Percentiles rank a stretch among this genome's conserved stretches.
These are phyloP conservation scores for Tolypocladium tundrense DNA, from an alignment of 2,329 filamentous ascomycete genomes.

Conservation along the genomic window DNA sequence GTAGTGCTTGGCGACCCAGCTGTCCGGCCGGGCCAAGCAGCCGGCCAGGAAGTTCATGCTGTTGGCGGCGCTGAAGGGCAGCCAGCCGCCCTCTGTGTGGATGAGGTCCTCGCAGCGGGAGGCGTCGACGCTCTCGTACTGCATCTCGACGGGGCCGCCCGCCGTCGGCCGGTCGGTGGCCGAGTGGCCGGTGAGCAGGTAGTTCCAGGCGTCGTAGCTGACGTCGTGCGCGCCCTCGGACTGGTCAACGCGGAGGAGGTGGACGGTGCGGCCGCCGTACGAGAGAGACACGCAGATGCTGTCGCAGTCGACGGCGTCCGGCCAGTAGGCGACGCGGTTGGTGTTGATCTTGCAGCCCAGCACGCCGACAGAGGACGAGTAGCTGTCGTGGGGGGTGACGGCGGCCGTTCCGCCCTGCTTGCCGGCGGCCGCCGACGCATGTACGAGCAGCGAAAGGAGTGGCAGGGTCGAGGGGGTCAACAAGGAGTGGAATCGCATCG, in stretches of 20 bases:
- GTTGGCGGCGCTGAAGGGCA: constrained; percentile 37
- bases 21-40: constrained; percentile 28
- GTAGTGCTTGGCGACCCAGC: constrained; percentile 39
- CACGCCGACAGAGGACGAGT: constrained; percentile 48
- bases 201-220: constrained; percentile 53
- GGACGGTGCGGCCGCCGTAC: constrained; percentile 37
- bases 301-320: constrained; percentile 40
- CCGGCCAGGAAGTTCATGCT: constrained; percentile 41
- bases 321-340: constrained; percentile 53
- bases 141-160: constrained; percentile 39
- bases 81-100: constrained; percentile 25
- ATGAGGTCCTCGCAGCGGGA: constrained; percentile 38
- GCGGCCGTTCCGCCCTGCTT: constrained; percentile 13
- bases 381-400: constrained; percentile 45
- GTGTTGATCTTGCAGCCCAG: constrained; percentile 52
- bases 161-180: constrained; percentile 33
- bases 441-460: neutral
- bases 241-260: constrained; percentile 49
- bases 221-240: constrained; percentile 48
- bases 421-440: neutral
- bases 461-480: neutral
- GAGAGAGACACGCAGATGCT: constrained; percentile 45
- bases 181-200: constrained; percentile 37
- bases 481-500: neutral
- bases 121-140: constrained; percentile 31